Evolutionary conservation across 805 yeast species (phyloP), one percentile per base, ranked within the genome.

Genomic region (Myxozyma nipponensis): DNA sequence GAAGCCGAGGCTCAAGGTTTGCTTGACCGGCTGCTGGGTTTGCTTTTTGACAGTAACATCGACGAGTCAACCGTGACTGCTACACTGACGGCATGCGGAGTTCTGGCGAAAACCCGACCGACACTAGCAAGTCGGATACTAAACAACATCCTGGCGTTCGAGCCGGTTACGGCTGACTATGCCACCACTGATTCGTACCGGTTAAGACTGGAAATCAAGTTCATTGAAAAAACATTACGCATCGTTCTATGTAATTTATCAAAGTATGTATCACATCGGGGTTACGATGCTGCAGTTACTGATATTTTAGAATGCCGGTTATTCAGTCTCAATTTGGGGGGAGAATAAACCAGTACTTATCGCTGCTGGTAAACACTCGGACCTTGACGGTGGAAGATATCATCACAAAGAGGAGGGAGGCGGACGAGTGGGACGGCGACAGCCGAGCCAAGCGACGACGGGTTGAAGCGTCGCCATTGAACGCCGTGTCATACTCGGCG

Each of bases 1-100:
- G 88, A 84, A 57, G 78, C 83, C 4, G 95, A 90, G 64, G 84
- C 90, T 0, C 77, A 75, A 47, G 81, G 76, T 2, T 69, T 85
- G 48, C 69, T 93, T 32, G 96, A 88, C 58, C 66, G 79, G 32
- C 65, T 91, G 26, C 69, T 88, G 42, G 70, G 72, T 40, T 70
- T 76, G 17, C 70, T 90, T 47, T 71, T 73, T 37, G 81, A 76
- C 30, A 84, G 80, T 44, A 68, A 74, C n/a, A 63, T 79, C 57
- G 49, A 49, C 73, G 81, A 44, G 10, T 78, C 84, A 3, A 58
- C 80, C 2, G 77, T 85, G 46, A 77, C 87, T 15, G 86, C 95
- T 4, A 73, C 86, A 0, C 66, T 88, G 24, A 81, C 85, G 59
- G 81, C 82, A 44, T 68, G 84, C 19, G 72, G 84, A 4, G 72